Conservation (phyloP, 208 protist genomes). For the Angomonas deanei region DNA sequence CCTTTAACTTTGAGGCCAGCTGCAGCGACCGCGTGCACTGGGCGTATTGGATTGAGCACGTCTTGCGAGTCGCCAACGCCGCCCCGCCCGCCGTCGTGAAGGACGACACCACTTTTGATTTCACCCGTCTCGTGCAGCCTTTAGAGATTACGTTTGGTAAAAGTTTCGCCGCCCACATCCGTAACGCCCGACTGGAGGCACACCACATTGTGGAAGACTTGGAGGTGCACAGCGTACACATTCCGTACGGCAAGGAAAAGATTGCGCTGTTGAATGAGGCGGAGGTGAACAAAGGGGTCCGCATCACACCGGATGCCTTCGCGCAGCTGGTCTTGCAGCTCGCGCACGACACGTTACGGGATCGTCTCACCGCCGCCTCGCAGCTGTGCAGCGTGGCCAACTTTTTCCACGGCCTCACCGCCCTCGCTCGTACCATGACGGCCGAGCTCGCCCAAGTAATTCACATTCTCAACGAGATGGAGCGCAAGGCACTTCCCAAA, state of each 20-base stretch:
- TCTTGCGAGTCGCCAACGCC: conserved; percentile 31
- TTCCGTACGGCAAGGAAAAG: conserved; percentile 44
- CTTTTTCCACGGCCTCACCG: conserved; percentile 85
- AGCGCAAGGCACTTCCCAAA: background rate
- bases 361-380: conserved; percentile 60
- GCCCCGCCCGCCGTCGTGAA: conserved; percentile 8
- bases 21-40: conserved; percentile 77
- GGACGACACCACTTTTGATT: conserved; percentile 22
- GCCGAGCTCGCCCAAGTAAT: conserved; percentile 53
- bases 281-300: background rate
- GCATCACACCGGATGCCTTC: conserved; percentile 47
- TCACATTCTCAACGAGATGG: conserved; percentile 26
- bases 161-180: conserved; percentile 71
- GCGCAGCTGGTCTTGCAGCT: conserved; percentile 86
- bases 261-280: conserved; percentile 39
- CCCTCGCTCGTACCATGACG: conserved; percentile 70
- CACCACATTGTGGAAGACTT: conserved; percentile 48
- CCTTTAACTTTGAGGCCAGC: conserved; percentile 86
- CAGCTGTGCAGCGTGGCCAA: conserved; percentile 47
- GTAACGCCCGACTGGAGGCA: conserved; percentile 62
- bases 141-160: conserved; percentile 81
- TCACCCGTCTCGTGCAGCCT: conserved; percentile 28
- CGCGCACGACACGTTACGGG: conserved; percentile 69
- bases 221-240: conserved; percentile 46
- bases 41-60: conserved; percentile 72